A percentile compares a stretch with the other conserved stretches of the same genome.
phyloP scores from a whole-genome alignment of 805 yeast genomes.

The Blastobotrys parvus region DNA sequence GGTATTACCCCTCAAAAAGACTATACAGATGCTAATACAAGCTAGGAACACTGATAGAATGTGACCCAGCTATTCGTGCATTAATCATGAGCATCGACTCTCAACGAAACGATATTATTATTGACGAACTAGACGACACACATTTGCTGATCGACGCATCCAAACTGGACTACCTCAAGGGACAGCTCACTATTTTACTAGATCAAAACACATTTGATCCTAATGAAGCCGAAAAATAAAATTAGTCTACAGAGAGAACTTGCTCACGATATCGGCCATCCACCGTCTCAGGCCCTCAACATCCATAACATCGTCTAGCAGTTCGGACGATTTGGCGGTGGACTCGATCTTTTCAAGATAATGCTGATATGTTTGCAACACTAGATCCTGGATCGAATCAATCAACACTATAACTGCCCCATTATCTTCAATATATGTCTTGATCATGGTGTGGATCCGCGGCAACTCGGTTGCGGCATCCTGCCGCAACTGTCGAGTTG shows the following conservation, averaged over 20 bases:
- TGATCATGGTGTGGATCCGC: slow-evolving; percentile 43
- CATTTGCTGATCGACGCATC: slow-evolving; percentile 75
- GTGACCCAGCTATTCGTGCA: slow-evolving; percentile 92
- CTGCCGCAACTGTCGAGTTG: slow-evolving; percentile 37
- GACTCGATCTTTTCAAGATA: slow-evolving; percentile 35
- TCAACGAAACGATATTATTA: slow-evolving; percentile 60
- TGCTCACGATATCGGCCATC: slow-evolving; percentile 31
- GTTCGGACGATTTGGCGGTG: slow-evolving; percentile 18
- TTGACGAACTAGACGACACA: slow-evolving; percentile 82
- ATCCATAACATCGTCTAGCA: slow-evolving; percentile 48
- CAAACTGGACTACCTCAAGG: slow-evolving; percentile 67
- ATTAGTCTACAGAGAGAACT: background rate
- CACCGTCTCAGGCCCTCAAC: slow-evolving; percentile 50
- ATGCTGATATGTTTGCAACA: slow-evolving; percentile 48
- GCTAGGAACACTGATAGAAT: slow-evolving; percentile 1
- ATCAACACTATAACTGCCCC: slow-evolving; percentile 44
- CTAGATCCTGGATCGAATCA: slow-evolving; percentile 58
- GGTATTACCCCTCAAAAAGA: slow-evolving; percentile 28
- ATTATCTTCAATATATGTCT: slow-evolving; percentile 46
- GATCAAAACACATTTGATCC: slow-evolving; percentile 84
- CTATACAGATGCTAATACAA: background rate
- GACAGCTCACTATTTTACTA: slow-evolving; percentile 64
- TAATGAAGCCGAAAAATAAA: slow-evolving; percentile 42
- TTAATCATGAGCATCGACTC: slow-evolving; percentile 77
- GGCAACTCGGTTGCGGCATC: slow-evolving; percentile 50